Evolutionary conservation across 148 eudicot genomes (phyloP).

Genomic region (Chenopodium suecicum): DNA sequence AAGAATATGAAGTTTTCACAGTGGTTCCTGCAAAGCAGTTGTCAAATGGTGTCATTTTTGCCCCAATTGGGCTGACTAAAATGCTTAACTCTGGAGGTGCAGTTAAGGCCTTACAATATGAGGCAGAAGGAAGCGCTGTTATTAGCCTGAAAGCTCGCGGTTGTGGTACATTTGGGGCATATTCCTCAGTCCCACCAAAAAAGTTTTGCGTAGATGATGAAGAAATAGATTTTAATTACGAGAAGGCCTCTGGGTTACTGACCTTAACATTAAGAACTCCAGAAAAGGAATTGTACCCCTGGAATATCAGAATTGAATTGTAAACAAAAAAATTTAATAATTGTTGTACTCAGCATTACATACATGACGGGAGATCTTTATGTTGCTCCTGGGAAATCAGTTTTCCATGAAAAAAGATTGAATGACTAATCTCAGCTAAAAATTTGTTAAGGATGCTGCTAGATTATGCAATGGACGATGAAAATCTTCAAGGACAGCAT

Average conservation of each 20-base stretch:
- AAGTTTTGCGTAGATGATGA: conserved; percentile 47
- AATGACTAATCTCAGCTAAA: too few relatives aligned
- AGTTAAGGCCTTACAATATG: conserved; percentile 50
- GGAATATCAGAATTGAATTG: conserved; percentile 53
- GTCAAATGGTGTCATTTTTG: conserved; percentile 51
- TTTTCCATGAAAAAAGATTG: too few relatives aligned
- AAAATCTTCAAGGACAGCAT: too few relatives aligned
- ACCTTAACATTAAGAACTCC: conserved; percentile 48
- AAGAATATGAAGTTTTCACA: conserved; percentile 73
- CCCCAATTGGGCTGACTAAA: conserved; percentile 63
- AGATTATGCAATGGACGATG: too few relatives aligned
- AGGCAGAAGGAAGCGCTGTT: conserved; percentile 30
- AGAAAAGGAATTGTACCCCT: conserved; percentile 49
- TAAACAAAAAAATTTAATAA: conserved; percentile 5
- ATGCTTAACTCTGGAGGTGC: conserved; percentile 93
- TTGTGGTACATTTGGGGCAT: conserved; percentile 72
- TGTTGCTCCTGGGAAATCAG: too few relatives aligned
- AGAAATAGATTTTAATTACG: conserved; percentile 46
- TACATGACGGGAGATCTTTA: not conserved
- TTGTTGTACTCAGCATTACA: too few relatives aligned
- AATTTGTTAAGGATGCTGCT: too few relatives aligned
- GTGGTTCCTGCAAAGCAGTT: conserved; percentile 64
- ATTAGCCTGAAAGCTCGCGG: conserved; percentile 54
- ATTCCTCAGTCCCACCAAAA: conserved; percentile 58
- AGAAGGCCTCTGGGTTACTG: conserved; percentile 50